These are phyloP conservation scores for Cryptococcus wingfieldii DNA, from an alignment of 1,284 basidiomycete species.

Conservation along the genomic window DNA sequence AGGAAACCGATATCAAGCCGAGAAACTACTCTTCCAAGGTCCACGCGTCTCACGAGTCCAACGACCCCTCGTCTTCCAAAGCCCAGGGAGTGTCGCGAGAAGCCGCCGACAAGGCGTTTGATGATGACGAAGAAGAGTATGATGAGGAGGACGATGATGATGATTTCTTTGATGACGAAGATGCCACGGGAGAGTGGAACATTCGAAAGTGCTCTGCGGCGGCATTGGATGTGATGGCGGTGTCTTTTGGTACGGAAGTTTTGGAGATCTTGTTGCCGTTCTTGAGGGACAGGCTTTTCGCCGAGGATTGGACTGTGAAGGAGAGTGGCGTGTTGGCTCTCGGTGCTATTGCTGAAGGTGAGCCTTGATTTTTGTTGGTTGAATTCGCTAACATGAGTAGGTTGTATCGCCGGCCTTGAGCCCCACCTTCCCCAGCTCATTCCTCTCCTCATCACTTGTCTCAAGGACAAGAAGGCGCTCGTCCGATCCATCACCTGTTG, in stretches of 20 bases:
- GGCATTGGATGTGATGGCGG: slow-evolving; percentile 92
- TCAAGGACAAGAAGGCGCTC: slow-evolving; percentile 92
- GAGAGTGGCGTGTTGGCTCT: slow-evolving; percentile 95
- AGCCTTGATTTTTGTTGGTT: slow-evolving; percentile 18
- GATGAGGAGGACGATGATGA: slow-evolving; percentile 77
- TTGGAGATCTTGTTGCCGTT: slow-evolving; percentile 83
- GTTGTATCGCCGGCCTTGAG: slow-evolving; percentile 93
- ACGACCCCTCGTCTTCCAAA: slow-evolving; percentile 30
- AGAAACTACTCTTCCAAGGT: slow-evolving; percentile 76
- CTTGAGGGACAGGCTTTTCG: slow-evolving; percentile 91
- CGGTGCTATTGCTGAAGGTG: slow-evolving; percentile 97
- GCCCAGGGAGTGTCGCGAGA: slow-evolving; percentile 30
- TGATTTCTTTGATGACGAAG: slow-evolving; percentile 90
- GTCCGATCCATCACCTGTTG: slow-evolving; percentile 98
- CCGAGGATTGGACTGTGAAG: slow-evolving; percentile 85
- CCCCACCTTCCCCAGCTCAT: slow-evolving; percentile 89
- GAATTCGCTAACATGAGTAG: slow-evolving; percentile 49
- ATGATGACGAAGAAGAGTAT: slow-evolving; percentile 67
- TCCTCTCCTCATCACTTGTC: slow-evolving; percentile 83
- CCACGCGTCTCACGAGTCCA: slow-evolving; percentile 69
- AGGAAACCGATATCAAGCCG: slow-evolving; percentile 92
- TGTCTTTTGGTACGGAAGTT: slow-evolving; percentile 81
- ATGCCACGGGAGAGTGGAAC: slow-evolving; percentile 98
- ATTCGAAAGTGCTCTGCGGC: slow-evolving; percentile 96
- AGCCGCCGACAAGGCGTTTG: slow-evolving; percentile 49